These are phyloP conservation scores for Pterocarpus santalinus DNA, from an alignment of 306 rosid species.

Conservation along the genomic window DNA sequence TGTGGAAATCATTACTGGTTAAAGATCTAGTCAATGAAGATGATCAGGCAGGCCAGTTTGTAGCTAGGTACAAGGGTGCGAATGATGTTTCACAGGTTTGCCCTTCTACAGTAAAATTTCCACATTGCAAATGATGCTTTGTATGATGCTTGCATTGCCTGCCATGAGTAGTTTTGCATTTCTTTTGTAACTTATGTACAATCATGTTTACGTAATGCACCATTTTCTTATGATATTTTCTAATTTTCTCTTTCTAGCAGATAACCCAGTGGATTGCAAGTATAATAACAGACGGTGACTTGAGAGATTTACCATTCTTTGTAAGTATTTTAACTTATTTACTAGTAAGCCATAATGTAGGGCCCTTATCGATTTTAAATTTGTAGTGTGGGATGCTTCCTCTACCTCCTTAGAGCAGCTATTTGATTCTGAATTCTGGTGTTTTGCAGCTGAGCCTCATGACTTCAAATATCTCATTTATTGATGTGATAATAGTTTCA, in stretches of 20 bases:
- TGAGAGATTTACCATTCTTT: constrained; percentile 84
- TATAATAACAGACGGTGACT: constrained; percentile 83
- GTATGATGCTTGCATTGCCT: constrained; percentile 12
- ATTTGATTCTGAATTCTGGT: constrained; percentile 25
- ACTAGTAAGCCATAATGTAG: neutral
- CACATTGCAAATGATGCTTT: constrained; percentile 4
- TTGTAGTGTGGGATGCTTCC: constrained; percentile 11
- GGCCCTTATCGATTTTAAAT: neutral
- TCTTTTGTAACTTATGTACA: constrained; percentile 31
- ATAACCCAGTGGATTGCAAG: constrained; percentile 80
- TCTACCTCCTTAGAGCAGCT: neutral
- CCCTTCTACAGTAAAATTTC: constrained; percentile 4
- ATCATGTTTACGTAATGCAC: neutral
- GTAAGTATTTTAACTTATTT: constrained; percentile 58
- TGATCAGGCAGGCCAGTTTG: constrained; percentile 88
- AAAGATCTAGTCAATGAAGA: constrained; percentile 62
- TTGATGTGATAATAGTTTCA: constrained; percentile 22
- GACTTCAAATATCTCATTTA: neutral
- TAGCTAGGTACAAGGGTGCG: constrained; percentile 87
- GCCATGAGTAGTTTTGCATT: constrained; percentile 14
- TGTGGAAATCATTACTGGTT: constrained; percentile 51
- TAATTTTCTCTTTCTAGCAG: constrained; percentile 51
- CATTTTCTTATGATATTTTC: constrained; percentile 21
- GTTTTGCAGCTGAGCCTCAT: neutral
- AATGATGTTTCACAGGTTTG: constrained; percentile 73